phyloP scores from a whole-genome alignment of 129 eudicot genomes.

The Helianthus tuberosus region DNA sequence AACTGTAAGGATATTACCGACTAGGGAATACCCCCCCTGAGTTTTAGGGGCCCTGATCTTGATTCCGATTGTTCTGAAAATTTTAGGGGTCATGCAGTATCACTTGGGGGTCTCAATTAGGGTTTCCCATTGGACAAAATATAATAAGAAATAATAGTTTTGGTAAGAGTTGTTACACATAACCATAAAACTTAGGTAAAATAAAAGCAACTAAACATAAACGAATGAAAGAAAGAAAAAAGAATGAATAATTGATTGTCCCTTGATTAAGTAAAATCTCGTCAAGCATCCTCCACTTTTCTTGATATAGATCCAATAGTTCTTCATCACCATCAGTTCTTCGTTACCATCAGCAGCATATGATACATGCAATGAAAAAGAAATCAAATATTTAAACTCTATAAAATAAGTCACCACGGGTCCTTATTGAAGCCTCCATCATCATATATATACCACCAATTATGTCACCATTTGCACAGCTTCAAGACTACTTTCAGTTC shows the following conservation, averaged over 20 bases:
- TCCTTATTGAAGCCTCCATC: conserved; percentile 64
- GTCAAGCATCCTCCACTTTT: conserved; percentile 50
- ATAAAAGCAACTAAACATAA: not conserved
- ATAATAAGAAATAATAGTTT: too few relatives aligned
- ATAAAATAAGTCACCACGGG: conserved; percentile 36
- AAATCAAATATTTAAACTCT: not conserved
- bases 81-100: too few relatives aligned
- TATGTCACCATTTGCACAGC: conserved; percentile 73
- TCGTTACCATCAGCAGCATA: conserved; percentile 31
- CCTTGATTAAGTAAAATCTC: conserved; percentile 36
- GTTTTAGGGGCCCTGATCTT: too few relatives aligned
- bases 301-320: conserved; percentile 45
- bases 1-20: too few relatives aligned
- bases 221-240: not conserved
- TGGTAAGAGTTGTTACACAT: too few relatives aligned
- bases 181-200: not conserved
- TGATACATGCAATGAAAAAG: conserved; percentile 45
- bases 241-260: conserved; percentile 17
- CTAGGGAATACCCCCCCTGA: too few relatives aligned
- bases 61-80: too few relatives aligned
- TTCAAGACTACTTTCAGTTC: conserved; percentile 67
- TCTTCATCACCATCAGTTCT: conserved; percentile 67
- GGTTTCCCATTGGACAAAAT: too few relatives aligned
- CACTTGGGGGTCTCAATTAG: too few relatives aligned
- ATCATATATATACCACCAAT: conserved; percentile 42